These are phyloP conservation scores for Dianthus caryophyllus DNA, from an alignment of 148 eudicot species.

Conservation along the genomic window DNA sequence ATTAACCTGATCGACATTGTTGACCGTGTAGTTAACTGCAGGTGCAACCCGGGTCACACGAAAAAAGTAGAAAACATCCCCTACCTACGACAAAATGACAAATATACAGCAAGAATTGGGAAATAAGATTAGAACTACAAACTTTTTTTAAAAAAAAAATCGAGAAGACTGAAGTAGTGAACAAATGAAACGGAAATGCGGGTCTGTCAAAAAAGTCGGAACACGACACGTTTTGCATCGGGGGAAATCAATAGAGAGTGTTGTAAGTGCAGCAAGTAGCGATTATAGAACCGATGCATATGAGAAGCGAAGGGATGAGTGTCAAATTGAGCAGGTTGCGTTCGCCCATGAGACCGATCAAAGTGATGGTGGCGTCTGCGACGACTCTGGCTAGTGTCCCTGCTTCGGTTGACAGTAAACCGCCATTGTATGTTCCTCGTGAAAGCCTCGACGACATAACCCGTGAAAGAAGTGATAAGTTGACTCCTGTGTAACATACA, in stretches of 20 bases:
- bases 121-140: background rate
- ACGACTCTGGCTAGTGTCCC: slow-evolving; percentile 91
- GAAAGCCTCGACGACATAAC: slow-evolving; percentile 96
- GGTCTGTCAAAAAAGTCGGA: background rate
- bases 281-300: slow-evolving; percentile 60
- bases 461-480: slow-evolving; percentile 85
- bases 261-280: slow-evolving; percentile 89
- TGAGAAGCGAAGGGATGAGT: slow-evolving; percentile 67
- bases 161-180: background rate
- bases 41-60: background rate
- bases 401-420: slow-evolving; percentile 88
- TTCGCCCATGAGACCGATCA: slow-evolving; percentile 67
- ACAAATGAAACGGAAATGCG: background rate
- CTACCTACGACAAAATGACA: slow-evolving; percentile 8
- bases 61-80: slow-evolving; percentile 8
- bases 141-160: no score
- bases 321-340: slow-evolving; percentile 60
- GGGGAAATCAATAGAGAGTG: slow-evolving; percentile 49
- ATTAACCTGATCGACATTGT: slow-evolving; percentile 10
- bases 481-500: slow-evolving; percentile 50
- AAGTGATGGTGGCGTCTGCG: slow-evolving; percentile 80
- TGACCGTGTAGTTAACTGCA: background rate
- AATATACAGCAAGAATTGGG: slow-evolving; percentile 26
- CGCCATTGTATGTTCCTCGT: slow-evolving; percentile 94
- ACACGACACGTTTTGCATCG: background rate